A percentile compares a stretch with the other conserved stretches of the same genome.
Evolutionary conservation across 805 yeast genomes (phyloP).

Genomic region (Scheffersomyces amazonensis): DNA sequence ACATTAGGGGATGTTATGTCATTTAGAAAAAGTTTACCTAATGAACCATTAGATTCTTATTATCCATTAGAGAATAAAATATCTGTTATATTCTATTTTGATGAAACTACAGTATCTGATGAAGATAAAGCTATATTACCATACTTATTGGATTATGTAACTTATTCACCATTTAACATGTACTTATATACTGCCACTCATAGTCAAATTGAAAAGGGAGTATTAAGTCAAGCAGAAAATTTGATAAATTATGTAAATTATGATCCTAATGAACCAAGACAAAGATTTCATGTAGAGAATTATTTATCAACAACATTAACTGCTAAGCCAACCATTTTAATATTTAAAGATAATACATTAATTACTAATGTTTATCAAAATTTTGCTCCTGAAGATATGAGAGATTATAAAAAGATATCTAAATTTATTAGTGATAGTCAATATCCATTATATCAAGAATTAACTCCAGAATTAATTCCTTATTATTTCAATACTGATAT

Average conservation of each 20-base stretch:
- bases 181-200: slow-evolving; percentile 54
- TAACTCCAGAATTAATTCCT: slow-evolving; percentile 37
- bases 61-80: slow-evolving; percentile 42
- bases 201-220: slow-evolving; percentile 31
- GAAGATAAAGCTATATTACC: slow-evolving; percentile 67
- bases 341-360: slow-evolving; percentile 57
- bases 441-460: slow-evolving; percentile 51
- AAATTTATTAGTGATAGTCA: slow-evolving; percentile 50
- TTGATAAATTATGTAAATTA: slow-evolving; percentile 44
- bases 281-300: slow-evolving; percentile 43
- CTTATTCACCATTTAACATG: slow-evolving; percentile 54
- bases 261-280: slow-evolving; percentile 28
- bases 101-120: slow-evolving; percentile 44
- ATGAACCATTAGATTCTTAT: slow-evolving; percentile 26
- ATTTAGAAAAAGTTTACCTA: slow-evolving; percentile 24
- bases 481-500: slow-evolving; percentile 29
- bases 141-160: slow-evolving; percentile 57
- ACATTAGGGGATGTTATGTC: slow-evolving; percentile 28
- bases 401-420: slow-evolving; percentile 46
- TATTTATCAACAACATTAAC: slow-evolving; percentile 52
- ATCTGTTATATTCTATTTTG: slow-evolving; percentile 54
- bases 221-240: slow-evolving; percentile 39
- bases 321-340: slow-evolving; percentile 58
- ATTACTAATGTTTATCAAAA: slow-evolving; percentile 54
- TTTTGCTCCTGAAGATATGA: slow-evolving; percentile 61